These are phyloP conservation scores for Knufia fluminis DNA, from an alignment of 2,329 filamentous ascomycete genomes.

Conservation along the genomic window DNA sequence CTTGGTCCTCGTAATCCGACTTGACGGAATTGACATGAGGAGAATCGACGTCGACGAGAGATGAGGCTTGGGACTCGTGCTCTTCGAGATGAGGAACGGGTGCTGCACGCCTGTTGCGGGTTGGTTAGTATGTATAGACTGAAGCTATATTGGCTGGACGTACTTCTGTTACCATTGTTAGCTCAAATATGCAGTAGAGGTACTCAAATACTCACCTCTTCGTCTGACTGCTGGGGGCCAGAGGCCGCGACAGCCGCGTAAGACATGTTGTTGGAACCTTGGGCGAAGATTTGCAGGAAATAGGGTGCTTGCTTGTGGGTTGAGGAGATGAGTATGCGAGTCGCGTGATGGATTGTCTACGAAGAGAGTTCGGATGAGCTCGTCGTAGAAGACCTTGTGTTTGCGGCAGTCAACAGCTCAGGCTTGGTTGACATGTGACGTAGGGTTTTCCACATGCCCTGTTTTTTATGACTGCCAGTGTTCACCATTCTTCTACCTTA, in stretches of 20 bases:
- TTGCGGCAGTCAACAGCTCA: too few relatives aligned
- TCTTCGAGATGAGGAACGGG: conserved; percentile 31
- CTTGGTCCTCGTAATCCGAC: conserved; percentile 33
- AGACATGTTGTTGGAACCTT: conserved; percentile 31
- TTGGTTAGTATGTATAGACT: not conserved
- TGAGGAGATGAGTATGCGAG: not conserved
- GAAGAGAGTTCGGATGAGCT: too few relatives aligned
- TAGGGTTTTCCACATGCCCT: too few relatives aligned
- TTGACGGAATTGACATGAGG: conserved; percentile 37
- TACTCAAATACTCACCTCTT: conserved; percentile 33
- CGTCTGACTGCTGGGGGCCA: conserved; percentile 38
- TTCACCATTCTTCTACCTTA: too few relatives aligned
- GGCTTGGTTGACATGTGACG: too few relatives aligned
- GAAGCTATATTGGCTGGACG: not conserved
- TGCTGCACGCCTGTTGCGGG: conserved; percentile 33
- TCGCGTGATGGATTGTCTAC: not conserved
- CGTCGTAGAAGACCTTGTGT: too few relatives aligned
- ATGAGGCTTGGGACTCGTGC: conserved; percentile 32
- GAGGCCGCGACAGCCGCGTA: conserved; percentile 41
- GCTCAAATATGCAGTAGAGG: not conserved
- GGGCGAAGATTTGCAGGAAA: not conserved
- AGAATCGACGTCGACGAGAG: conserved; percentile 39
- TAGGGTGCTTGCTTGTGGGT: not conserved
- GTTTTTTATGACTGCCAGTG: too few relatives aligned
- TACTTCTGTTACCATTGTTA: conserved; percentile 9